Evolutionary conservation across 352 stramenopile species (phyloP).

Genomic region (Sclerospora graminicola): DNA sequence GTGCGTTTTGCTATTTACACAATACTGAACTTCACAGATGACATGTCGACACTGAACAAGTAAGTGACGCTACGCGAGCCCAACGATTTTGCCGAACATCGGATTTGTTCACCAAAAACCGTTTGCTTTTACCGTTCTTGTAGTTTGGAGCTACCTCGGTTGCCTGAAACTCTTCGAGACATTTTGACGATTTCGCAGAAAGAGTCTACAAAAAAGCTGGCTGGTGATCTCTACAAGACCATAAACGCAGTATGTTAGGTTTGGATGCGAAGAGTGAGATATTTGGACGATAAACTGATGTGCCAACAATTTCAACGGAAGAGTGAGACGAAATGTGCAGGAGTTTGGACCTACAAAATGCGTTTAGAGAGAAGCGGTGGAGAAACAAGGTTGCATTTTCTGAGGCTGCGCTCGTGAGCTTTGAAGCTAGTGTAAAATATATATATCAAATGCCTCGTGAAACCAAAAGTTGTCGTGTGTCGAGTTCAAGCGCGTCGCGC

Average conservation of each 20-base stretch:
- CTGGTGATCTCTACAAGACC: conserved; percentile 47
- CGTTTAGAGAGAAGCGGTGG: too few relatives aligned
- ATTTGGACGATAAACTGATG: too few relatives aligned
- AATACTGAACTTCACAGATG: conserved; percentile 59
- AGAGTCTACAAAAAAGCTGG: conserved; percentile 63
- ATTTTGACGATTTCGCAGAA: conserved; percentile 53
- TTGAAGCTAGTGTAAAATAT: conserved; percentile 20
- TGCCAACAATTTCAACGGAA: too few relatives aligned
- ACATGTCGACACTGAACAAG: conserved; percentile 33
- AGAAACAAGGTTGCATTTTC: too few relatives aligned
- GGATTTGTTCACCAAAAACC: not conserved
- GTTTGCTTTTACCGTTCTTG: not conserved
- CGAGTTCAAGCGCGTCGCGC: not conserved
- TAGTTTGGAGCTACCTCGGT: conserved; percentile 43
- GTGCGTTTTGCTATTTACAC: conserved; percentile 63
- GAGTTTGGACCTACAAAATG: too few relatives aligned
- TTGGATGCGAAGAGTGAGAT: too few relatives aligned
- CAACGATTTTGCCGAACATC: too few relatives aligned
- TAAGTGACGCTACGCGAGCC: too few relatives aligned
- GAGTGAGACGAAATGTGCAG: too few relatives aligned
- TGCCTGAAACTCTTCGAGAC: conserved; percentile 46
- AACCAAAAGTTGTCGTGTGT: conserved; percentile 8
- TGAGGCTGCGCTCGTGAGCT: conserved; percentile 12
- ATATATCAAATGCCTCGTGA: conserved; percentile 23
- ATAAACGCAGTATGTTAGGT: conserved; percentile 43